phyloP scores from a whole-genome alignment of 345 rosid species.

The Geranium rotundifolium region DNA sequence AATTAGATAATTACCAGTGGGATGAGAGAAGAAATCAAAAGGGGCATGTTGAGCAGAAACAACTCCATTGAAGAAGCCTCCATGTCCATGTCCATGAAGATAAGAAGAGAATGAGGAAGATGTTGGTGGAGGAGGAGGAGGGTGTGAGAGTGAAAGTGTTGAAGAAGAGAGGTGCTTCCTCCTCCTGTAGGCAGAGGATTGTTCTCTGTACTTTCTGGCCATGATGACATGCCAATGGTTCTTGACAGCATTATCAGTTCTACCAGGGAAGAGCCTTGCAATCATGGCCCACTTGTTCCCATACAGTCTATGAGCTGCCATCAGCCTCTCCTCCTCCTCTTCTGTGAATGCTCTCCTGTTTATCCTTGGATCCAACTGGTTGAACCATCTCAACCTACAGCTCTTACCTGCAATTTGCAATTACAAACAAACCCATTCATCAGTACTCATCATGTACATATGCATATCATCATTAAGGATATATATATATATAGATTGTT shows the following conservation, averaged over 20 bases:
- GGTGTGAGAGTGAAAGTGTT: no score
- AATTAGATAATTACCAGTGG: no score
- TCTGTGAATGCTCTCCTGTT: constrained; percentile 79
- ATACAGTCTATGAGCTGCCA: constrained; percentile 87
- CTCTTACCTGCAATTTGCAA: constrained; percentile 60
- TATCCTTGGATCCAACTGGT: constrained; percentile 93
- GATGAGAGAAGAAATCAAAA: no score
- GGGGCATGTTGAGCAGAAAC: no score
- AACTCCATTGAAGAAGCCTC: no score
- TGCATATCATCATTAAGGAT: neutral
- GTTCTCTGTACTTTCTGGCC: constrained; percentile 93
- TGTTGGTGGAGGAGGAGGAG: no score
- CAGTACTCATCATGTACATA: no score
- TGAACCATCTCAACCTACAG: constrained; percentile 93
- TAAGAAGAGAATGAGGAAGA: no score
- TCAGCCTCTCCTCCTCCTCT: constrained; percentile 90
- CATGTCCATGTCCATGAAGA: no score
- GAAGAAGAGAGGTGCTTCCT: constrained; percentile 25
- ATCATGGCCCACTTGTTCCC: constrained; percentile 99
- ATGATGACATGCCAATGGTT: constrained; percentile 98
- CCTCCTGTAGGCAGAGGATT: constrained; percentile 65
- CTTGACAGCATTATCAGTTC: constrained; percentile 98
- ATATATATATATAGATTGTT: constrained; percentile 6
- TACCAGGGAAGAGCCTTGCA: constrained; percentile 89
- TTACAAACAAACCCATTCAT: neutral